Evolutionary conservation across 306 rosid genomes (phyloP).

Genomic region (Sindora glabra): DNA sequence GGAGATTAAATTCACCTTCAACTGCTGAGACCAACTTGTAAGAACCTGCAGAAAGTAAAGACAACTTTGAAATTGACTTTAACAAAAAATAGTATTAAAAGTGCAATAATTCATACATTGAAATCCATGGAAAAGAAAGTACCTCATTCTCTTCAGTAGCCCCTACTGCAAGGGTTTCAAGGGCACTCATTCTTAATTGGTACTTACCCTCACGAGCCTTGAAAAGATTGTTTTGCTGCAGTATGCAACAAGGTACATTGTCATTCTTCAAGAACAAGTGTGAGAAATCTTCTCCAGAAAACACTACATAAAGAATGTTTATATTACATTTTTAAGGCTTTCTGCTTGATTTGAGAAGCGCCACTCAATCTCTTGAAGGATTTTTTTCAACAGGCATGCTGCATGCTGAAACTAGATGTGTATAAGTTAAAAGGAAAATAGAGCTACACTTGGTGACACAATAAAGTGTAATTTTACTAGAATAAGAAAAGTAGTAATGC

Average conservation of each 20-base stretch:
- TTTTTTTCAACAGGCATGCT: slow-evolving; percentile 63
- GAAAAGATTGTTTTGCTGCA: slow-evolving; percentile 68
- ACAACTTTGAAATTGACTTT: slow-evolving; percentile 12
- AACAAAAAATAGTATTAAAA: slow-evolving; percentile 6
- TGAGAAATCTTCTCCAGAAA: background rate
- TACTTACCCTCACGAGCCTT: slow-evolving; percentile 82
- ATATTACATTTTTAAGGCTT: slow-evolving; percentile 62
- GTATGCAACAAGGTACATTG: slow-evolving; percentile 18
- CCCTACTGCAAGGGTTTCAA: slow-evolving; percentile 76
- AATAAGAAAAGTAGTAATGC: background rate
- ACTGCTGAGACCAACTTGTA: slow-evolving; percentile 59
- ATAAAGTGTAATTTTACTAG: background rate
- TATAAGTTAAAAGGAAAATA: slow-evolving; percentile 3
- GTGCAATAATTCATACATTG: background rate
- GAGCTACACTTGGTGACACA: background rate
- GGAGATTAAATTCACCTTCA: slow-evolving; percentile 54
- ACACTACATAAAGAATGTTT: background rate
- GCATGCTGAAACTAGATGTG: slow-evolving; percentile 50
- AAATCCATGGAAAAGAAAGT: slow-evolving; percentile 13
- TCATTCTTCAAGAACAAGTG: slow-evolving; percentile 18
- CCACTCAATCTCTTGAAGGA: slow-evolving; percentile 68
- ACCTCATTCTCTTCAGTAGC: slow-evolving; percentile 81
- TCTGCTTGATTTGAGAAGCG: slow-evolving; percentile 63
- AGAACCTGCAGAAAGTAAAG: slow-evolving; percentile 48
- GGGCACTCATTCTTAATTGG: slow-evolving; percentile 59